Percentiles rank a stretch among this genome's conserved stretches.
Conservation (phyloP, 1,139 yeast genomes). For the Saccharomycopsis phalli region DNA sequence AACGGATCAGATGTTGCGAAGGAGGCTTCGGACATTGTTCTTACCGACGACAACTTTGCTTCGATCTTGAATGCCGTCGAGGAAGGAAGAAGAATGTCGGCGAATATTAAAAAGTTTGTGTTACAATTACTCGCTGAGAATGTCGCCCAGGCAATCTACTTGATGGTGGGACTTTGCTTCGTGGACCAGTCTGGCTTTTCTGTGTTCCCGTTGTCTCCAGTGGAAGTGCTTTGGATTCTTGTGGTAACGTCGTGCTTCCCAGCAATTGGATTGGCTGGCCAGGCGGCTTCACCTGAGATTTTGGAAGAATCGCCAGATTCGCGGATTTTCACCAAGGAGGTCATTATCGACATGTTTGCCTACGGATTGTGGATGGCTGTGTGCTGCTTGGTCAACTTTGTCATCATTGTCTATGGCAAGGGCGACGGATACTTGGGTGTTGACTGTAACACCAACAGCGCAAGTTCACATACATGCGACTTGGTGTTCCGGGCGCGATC, state of each 20-base stretch:
- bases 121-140: conserved; percentile 70
- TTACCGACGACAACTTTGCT: conserved; percentile 70
- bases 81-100: conserved; percentile 77
- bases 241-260: conserved; percentile 77
- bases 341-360: conserved; percentile 62
- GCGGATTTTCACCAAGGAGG: conserved; percentile 60
- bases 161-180: conserved; percentile 66
- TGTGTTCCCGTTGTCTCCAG: conserved; percentile 72
- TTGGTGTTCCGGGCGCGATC: conserved; percentile 75
- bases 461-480: conserved; percentile 40
- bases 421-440: conserved; percentile 63
- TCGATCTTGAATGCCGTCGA: conserved; percentile 71
- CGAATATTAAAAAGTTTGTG: conserved; percentile 76
- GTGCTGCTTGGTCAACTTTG: conserved; percentile 61
- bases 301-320: conserved; percentile 59
- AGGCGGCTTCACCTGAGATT: conserved; percentile 56
- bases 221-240: conserved; percentile 72
- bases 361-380: conserved; percentile 72
- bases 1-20: conserved; percentile 79
- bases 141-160: conserved; percentile 66
- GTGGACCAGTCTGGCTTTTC: conserved; percentile 50
- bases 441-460: conserved; percentile 44
- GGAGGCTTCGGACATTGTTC: conserved; percentile 69
- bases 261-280: conserved; percentile 81
- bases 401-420: conserved; percentile 53